Conservation (phyloP, 768 basidiomycete genomes). For the Xerocomellus dryophilus region DNA sequence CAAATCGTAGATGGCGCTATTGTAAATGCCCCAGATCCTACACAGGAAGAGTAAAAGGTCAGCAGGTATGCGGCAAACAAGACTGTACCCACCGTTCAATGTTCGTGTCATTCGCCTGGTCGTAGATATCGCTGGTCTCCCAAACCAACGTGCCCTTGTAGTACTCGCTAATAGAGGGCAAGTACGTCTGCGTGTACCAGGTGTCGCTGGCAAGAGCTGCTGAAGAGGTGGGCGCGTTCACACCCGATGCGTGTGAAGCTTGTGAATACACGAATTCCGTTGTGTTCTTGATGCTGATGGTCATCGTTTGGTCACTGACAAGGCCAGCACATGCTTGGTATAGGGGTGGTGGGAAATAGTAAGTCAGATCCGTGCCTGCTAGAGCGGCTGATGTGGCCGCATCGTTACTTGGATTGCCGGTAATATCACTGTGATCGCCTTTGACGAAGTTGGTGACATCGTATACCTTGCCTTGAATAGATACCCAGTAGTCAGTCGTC, state of each 20-base stretch:
- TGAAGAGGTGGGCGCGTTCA: slow-evolving; percentile 34
- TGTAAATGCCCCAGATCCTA: slow-evolving; percentile 60
- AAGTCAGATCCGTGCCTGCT: slow-evolving; percentile 60
- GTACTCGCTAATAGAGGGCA: slow-evolving; percentile 53
- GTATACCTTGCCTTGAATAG: slow-evolving; percentile 59
- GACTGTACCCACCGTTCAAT: slow-evolving; percentile 28
- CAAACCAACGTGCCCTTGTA: slow-evolving; percentile 62
- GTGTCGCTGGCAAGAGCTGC: slow-evolving; percentile 36
- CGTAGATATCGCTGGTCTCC: slow-evolving; percentile 36
- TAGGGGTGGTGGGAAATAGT: slow-evolving; percentile 63
- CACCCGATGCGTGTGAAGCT: slow-evolving; percentile 60
- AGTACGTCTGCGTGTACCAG: slow-evolving; percentile 59
- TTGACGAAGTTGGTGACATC: slow-evolving; percentile 58
- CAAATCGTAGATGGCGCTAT: slow-evolving; percentile 57
- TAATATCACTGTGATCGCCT: slow-evolving; percentile 61
- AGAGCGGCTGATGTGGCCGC: slow-evolving; percentile 47
- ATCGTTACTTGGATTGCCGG: slow-evolving; percentile 48
- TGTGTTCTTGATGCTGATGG: slow-evolving; percentile 47
- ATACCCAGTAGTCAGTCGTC: slow-evolving; percentile 57
- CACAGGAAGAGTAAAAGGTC: slow-evolving; percentile 6
- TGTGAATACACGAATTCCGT: slow-evolving; percentile 36
- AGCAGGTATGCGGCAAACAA: slow-evolving; percentile 7
- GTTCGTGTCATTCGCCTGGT: slow-evolving; percentile 37
- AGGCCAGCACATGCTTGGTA: slow-evolving; percentile 56
- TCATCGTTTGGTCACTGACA: slow-evolving; percentile 44